phyloP scores from a whole-genome alignment of 768 basidiomycete species.

The Strobilomyces confusus region DNA sequence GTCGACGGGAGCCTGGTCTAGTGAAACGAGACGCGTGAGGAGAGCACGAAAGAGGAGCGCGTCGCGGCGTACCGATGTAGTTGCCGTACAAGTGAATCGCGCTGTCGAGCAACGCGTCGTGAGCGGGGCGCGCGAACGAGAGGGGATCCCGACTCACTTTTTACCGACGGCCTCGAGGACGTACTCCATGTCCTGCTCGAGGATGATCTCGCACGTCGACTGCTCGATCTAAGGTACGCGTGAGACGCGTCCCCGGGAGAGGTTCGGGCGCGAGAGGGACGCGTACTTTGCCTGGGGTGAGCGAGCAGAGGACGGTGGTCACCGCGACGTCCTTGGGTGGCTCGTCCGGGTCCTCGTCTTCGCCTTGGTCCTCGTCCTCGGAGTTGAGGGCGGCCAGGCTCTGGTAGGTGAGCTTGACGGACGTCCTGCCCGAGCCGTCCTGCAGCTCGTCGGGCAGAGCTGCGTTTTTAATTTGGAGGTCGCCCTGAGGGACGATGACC shows the following conservation, averaged over 20 bases:
- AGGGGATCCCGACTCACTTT: constrained; percentile 50
- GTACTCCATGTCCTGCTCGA: constrained; percentile 63
- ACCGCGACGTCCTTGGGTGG: constrained; percentile 33
- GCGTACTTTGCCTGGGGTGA: constrained; percentile 78
- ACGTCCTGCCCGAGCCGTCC: constrained; percentile 56
- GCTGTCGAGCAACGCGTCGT: constrained; percentile 33
- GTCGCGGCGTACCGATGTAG: constrained; percentile 58
- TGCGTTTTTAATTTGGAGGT: constrained; percentile 79
- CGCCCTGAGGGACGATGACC: constrained; percentile 55
- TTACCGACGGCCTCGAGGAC: constrained; percentile 72
- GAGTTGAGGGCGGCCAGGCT: constrained; percentile 34
- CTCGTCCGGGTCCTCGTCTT: constrained; percentile 40
- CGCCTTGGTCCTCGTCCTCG: constrained; percentile 42
- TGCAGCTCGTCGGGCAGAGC: constrained; percentile 71
- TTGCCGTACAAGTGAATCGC: constrained; percentile 79
- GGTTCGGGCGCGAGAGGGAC: not conserved
- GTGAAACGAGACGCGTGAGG: not conserved
- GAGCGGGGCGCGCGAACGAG: not conserved
- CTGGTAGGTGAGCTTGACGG: constrained; percentile 63
- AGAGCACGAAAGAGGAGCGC: not conserved
- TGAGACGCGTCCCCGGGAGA: constrained; percentile 7
- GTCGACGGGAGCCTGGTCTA: constrained; percentile 53
- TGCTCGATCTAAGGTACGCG: constrained; percentile 64
- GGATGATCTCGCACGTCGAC: constrained; percentile 60
- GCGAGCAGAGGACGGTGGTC: constrained; percentile 67